A percentile compares a stretch with the other conserved stretches of the same genome.
These are phyloP conservation scores for Kodamaea ohmeri DNA, from an alignment of 1,139 yeast genomes.

Conservation along the genomic window DNA sequence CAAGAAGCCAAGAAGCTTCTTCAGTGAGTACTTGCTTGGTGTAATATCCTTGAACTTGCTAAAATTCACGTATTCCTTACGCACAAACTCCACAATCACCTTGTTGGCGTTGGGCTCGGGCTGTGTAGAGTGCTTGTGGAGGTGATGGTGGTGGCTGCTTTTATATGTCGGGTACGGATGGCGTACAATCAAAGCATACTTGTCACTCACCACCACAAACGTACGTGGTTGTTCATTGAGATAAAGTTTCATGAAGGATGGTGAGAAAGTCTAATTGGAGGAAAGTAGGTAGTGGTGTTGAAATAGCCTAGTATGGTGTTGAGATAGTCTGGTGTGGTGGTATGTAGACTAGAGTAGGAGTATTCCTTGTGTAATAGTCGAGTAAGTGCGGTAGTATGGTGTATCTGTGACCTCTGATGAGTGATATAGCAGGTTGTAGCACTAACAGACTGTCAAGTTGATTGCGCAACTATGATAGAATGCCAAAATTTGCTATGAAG, in stretches of 20 bases:
- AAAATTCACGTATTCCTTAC: conserved; percentile 35
- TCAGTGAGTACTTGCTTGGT: conserved; percentile 24
- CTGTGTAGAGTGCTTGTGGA: conserved; percentile 17
- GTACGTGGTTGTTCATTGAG: conserved; percentile 55
- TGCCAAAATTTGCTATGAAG: too few species aligned
- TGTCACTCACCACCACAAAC: conserved; percentile 48
- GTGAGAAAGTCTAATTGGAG: not conserved
- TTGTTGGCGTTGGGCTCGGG: conserved; percentile 19
- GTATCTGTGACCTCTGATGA: too few species aligned
- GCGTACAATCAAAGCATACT: conserved; percentile 50
- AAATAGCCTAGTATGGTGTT: too few species aligned
- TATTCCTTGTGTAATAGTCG: too few species aligned
- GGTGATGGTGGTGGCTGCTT: conserved; percentile 34
- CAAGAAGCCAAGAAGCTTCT: conserved; percentile 51
- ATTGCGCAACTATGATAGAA: too few species aligned
- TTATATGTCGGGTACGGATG: conserved; percentile 40
- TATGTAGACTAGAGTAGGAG: too few species aligned
- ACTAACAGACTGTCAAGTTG: too few species aligned
- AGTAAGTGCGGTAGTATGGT: too few species aligned
- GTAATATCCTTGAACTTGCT: conserved; percentile 42
- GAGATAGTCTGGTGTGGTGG: too few species aligned
- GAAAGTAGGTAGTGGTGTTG: not conserved
- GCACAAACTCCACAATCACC: conserved; percentile 52
- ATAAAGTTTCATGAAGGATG: conserved; percentile 53
- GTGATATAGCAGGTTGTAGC: too few species aligned